Conservation (phyloP, 2,329 filamentous ascomycete species). For the Arthroderma uncinatum region DNA sequence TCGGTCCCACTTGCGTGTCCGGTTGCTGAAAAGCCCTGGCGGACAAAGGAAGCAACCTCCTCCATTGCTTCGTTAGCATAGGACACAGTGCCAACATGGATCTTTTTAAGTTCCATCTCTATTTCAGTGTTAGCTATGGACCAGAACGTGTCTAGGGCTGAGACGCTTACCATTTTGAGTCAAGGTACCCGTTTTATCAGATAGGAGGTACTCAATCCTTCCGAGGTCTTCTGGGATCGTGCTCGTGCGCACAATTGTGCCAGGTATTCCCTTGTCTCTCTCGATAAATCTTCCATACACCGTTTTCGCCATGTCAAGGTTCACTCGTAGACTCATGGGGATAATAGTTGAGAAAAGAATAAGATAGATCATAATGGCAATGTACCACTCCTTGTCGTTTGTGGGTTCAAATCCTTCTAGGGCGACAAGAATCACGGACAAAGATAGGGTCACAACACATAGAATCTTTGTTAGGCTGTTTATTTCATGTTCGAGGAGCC, state of each 20-base stretch:
- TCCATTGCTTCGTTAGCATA: conserved; percentile 99
- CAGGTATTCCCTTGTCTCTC: conserved; percentile 75
- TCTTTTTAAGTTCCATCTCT: conserved; percentile 98
- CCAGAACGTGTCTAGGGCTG: conserved; percentile 9
- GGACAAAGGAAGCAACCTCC: conserved; percentile 77
- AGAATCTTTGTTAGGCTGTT: conserved; percentile 95
- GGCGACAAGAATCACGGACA: conserved; percentile 81
- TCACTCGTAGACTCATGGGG: conserved; percentile 89
- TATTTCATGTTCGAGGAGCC: conserved; percentile 88
- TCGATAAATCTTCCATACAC: conserved; percentile 96
- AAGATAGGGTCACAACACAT: conserved; percentile 71
- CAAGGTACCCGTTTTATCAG: conserved; percentile 95
- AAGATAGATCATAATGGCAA: conserved; percentile 95
- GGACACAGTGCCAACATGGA: conserved; percentile 94
- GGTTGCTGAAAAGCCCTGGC: conserved; percentile 61
- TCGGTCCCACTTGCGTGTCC: conserved; percentile 51
- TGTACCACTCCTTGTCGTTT: conserved; percentile 61
- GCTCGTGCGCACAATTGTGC: conserved; percentile 86
- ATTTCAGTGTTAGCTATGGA: neutral
- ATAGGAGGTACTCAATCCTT: conserved; percentile 88
- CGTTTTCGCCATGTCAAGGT: conserved; percentile 92
- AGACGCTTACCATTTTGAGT: conserved; percentile 63
- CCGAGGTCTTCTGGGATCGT: conserved; percentile 96
- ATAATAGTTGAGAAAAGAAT: conserved; percentile 99
- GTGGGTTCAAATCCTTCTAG: conserved; percentile 62